Conservation (phyloP, 768 basidiomycete species). For the Boletus tylopilopsis region DNA sequence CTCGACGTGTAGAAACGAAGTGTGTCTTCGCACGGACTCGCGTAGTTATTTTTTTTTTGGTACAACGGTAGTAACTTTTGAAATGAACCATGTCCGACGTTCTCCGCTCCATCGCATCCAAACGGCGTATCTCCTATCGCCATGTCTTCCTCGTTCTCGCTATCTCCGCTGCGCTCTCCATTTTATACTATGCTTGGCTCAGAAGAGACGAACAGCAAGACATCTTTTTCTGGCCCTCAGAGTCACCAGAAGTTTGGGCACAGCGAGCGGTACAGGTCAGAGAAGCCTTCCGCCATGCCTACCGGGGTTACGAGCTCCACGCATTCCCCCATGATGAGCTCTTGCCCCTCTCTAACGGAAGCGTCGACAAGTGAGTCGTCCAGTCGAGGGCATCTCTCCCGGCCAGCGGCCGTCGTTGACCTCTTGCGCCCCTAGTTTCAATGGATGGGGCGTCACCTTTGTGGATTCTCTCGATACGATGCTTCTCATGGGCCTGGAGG, state of each 20-base stretch:
- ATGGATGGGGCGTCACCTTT: constrained; percentile 74
- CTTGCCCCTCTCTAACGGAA: constrained; percentile 43
- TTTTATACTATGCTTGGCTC: constrained; percentile 17
- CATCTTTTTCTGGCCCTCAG: background rate
- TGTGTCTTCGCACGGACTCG: background rate
- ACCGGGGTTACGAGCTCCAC: constrained; percentile 58
- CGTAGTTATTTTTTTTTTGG: background rate
- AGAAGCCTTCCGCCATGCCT: constrained; percentile 62
- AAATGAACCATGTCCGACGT: too few species aligned
- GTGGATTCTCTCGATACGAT: constrained; percentile 86
- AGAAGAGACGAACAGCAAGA: background rate
- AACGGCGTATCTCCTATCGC: constrained; percentile 12
- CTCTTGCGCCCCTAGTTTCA: constrained; percentile 46
- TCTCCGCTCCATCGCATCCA: background rate
- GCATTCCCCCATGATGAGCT: constrained; percentile 66
- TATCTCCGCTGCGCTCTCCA: constrained; percentile 8
- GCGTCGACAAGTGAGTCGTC: constrained; percentile 47
- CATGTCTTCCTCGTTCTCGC: constrained; percentile 17
- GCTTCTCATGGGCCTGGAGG: constrained; percentile 70
- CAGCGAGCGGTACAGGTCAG: constrained; percentile 54
- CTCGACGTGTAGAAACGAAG: background rate
- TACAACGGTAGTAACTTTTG: background rate
- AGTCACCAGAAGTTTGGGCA: constrained; percentile 40
- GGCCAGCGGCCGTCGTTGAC: background rate
- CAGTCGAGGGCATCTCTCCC: too few species aligned